Percentiles rank a stretch among this genome's conserved stretches.
These are phyloP conservation scores for Ganoderma lingzhi DNA, from an alignment of 1,284 basidiomycete species.

Conservation along the genomic window DNA sequence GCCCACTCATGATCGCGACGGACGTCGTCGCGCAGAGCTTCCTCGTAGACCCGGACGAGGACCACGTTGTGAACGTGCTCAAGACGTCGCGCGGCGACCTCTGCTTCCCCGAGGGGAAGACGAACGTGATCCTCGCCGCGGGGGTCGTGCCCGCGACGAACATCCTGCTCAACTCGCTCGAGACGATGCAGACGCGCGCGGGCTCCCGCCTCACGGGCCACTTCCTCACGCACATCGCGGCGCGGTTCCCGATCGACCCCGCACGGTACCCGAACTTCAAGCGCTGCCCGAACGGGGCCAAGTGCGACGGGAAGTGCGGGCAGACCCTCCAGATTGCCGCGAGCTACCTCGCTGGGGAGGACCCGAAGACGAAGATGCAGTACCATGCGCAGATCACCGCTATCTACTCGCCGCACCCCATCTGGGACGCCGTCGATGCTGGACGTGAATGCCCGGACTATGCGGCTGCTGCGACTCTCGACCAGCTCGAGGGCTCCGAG, in stretches of 20 bases:
- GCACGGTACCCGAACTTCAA: background rate
- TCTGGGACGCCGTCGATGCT: constrained; percentile 10
- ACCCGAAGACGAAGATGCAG: constrained; percentile 26
- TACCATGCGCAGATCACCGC: constrained; percentile 35
- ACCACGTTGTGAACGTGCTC: constrained; percentile 19
- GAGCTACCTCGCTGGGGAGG: constrained; percentile 30
- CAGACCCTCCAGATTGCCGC: constrained; percentile 30
- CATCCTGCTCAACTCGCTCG: constrained; percentile 35
- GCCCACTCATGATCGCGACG: constrained; percentile 33
- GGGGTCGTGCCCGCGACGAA: constrained; percentile 38
- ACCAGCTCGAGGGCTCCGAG: constrained; percentile 7
- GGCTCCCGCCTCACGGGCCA: constrained; percentile 30
- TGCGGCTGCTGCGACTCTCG: constrained; percentile 9
- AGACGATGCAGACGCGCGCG: constrained; percentile 9
- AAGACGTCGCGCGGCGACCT: constrained; percentile 32
- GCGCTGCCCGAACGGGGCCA: background rate
- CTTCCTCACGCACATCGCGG: constrained; percentile 32
- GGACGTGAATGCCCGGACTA: constrained; percentile 12
- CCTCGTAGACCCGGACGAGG: constrained; percentile 18
- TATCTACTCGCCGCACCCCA: constrained; percentile 5
- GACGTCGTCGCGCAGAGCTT: constrained; percentile 25
- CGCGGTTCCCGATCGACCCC: constrained; percentile 20
- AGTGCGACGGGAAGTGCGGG: constrained; percentile 5
- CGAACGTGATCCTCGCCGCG: constrained; percentile 38
- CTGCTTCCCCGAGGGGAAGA: constrained; percentile 25